phyloP scores from a whole-genome alignment of 2,329 filamentous ascomycete species.

The Trichoderma oligosporum region DNA sequence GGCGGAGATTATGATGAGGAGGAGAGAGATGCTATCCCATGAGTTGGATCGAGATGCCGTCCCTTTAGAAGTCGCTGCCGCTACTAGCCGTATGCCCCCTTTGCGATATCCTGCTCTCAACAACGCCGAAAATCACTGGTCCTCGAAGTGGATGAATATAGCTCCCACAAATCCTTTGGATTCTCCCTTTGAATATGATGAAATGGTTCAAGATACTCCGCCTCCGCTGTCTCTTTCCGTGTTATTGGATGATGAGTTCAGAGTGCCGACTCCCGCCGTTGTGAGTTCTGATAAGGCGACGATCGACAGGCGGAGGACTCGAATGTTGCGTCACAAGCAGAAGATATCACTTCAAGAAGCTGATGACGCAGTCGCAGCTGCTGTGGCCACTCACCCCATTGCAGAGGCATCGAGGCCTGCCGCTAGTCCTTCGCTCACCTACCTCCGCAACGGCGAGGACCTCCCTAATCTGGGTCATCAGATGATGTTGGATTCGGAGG shows the following conservation, averaged over 20 bases:
- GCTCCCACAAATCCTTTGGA: background rate
- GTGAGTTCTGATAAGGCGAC: constrained; percentile 42
- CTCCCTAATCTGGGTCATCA: constrained; percentile 29
- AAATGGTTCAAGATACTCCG: constrained; percentile 16
- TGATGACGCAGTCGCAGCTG: constrained; percentile 52
- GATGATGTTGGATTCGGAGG: constrained; percentile 26
- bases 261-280: constrained; percentile 45
- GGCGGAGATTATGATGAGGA: constrained; percentile 11
- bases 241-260: constrained; percentile 22
- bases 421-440: constrained; percentile 31
- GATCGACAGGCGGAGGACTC: constrained; percentile 39
- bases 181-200: constrained; percentile 12
- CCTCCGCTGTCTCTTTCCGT: constrained; percentile 19
- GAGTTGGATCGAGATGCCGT: constrained; percentile 17
- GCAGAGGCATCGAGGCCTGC: constrained; percentile 46
- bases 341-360: constrained; percentile 44
- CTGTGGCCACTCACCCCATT: constrained; percentile 52
- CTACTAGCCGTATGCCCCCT: constrained; percentile 10
- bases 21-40: constrained; percentile 9
- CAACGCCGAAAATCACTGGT: constrained; percentile 13
- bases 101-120: constrained; percentile 16
- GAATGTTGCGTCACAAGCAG: constrained; percentile 44
- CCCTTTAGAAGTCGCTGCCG: constrained; percentile 18
- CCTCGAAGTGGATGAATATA: constrained; percentile 3
- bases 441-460: constrained; percentile 27